Base-by-base conservation (phyloP, 305 asterid genomes). In the Fraxinus sp. region DNA sequence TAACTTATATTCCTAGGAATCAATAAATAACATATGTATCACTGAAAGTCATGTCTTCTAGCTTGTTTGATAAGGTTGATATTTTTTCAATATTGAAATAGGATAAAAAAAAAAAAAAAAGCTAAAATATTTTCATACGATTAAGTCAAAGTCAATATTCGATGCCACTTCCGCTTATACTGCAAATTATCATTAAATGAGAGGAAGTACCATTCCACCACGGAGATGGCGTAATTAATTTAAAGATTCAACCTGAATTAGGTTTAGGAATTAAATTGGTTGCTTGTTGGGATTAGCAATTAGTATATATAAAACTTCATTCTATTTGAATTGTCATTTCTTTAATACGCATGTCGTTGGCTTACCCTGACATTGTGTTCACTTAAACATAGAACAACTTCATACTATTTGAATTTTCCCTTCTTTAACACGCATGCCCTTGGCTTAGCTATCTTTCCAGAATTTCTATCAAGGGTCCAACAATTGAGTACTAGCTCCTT, bases 301-400 rank as follows among this genome's bases (percentile, higher is more conserved):
- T 16, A 57, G 88, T 88, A 37, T 37, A 7, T 36, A 36, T 36
- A 5, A 7, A 35, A 36, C 44, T 39, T 39, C 46, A 39, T 39
- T 39, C 14, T 39, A 8, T 39, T 39, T 39, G 46, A 9, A 39
- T 9, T 39, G 14, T 39, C 11, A 39, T 39, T 39, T 39, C 46
- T 39, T 39, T 39, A 39, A 39, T 39, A 39, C 3, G 46, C 46
- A 9, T 44, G 5, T 44, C 16, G 7, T 7, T 20, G 22, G 26
- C 26, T 24, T 24, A 22, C 16, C 16, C 72, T 24, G 24, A 22
- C 24, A 64, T 64, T 9, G 73, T 8, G 16, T 64, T 18, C 28
- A 57, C 24, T 5, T 6, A 7, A 7, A 18, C 24, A 18, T 18
- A 7, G 11, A 18, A 16, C 7, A 46, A 55, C 3, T 52, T 52